Percentiles rank a stretch among this genome's conserved stretches.
phyloP scores from a whole-genome alignment of 2,329 filamentous ascomycete species.

The Corynespora cassiicola region DNA sequence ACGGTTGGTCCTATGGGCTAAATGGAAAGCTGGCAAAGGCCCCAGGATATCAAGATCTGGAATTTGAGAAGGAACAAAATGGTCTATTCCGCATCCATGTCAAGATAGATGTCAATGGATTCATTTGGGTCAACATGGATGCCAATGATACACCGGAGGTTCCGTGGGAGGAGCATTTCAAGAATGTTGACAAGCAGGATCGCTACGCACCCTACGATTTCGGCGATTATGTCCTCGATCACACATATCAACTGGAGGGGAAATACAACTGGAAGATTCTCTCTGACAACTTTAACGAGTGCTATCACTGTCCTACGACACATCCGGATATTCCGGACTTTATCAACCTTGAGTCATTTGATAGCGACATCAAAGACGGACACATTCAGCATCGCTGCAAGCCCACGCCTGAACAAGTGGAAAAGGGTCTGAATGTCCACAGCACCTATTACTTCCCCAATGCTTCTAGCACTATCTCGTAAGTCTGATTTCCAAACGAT shows the following conservation, averaged over 20 bases:
- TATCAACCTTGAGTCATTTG: slow-evolving; percentile 62
- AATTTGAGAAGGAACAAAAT: slow-evolving; percentile 34
- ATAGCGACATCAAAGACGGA: slow-evolving; percentile 25
- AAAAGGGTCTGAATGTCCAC: slow-evolving; percentile 24
- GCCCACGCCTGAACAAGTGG: slow-evolving; percentile 23
- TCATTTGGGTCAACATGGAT: slow-evolving; percentile 42
- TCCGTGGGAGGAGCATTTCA: slow-evolving; percentile 27
- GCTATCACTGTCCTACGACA: slow-evolving; percentile 66
- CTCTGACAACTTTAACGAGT: slow-evolving; percentile 69
- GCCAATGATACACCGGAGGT: slow-evolving; percentile 22
- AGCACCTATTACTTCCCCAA: slow-evolving; percentile 37
- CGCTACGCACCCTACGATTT: slow-evolving; percentile 25
- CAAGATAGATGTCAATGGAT: slow-evolving; percentile 31
- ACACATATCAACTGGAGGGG: slow-evolving; percentile 30
- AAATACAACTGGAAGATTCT: slow-evolving; percentile 36
- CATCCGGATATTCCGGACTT: slow-evolving; percentile 64
- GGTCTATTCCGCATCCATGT: slow-evolving; percentile 37
- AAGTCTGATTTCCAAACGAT: slow-evolving; percentile 4
- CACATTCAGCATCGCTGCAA: slow-evolving; percentile 34
- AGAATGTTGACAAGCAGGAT: slow-evolving; percentile 27
- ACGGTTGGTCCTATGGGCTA: slow-evolving; percentile 53
- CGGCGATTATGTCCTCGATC: slow-evolving; percentile 26
- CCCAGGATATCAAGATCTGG: slow-evolving; percentile 43
- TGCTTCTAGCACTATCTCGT: slow-evolving; percentile 26
- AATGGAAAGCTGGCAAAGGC: slow-evolving; percentile 52